Base-by-base conservation (phyloP, 2,329 filamentous ascomycete genomes). In the Cercospora sojina region DNA sequence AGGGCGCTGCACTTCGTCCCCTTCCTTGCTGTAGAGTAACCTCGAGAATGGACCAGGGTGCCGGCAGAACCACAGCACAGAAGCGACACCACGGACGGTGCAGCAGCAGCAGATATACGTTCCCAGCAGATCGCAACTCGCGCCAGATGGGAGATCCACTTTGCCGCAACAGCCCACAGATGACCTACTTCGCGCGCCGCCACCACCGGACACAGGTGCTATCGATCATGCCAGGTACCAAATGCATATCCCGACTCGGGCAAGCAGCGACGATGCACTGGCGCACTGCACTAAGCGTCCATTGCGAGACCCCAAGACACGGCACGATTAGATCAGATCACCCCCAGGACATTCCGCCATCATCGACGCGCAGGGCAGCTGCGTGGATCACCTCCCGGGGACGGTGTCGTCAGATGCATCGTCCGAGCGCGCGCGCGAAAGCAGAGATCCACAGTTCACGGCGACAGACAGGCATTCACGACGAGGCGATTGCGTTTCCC, bases 21-120 rank as follows among this genome's bases (percentile, higher is more conserved):
- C 75, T 75, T 73, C 74, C 73, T 75, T 74, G 72, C 74, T 74
- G 74, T 74, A 70, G 74, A 73, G 74, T 76, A 76, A 75, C 74
- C 71, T 66, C 57, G 62, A 56, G 55, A 38, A 62, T 61, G 29
- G 68, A 70, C 68, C 65, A 60, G 71, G 68, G 60, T 59, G 47
- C 57, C 55, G 64, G 62, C 69, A 69, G 62, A 66, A 60, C 59
- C 66, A 68, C 59, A 64, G 66, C 59, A 68, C 63, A 53, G 61
- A 53, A 68, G 56, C 62, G 41, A 64, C 68, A 70, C 64, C 63
- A 59, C 16, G 53, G 53, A 57, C 16, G 53, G n/a, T 32, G 53
- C 53, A 64, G 64, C 64, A 66, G 32, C 60, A 49, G 53, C 62
- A 67, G 65, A 69, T 70, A 70, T 70, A 70, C 64, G n/a, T 66